A percentile compares a stretch with the other conserved stretches of the same genome.
Conservation (phyloP, 768 basidiomycete genomes). For the Boletus subparvulus region DNA sequence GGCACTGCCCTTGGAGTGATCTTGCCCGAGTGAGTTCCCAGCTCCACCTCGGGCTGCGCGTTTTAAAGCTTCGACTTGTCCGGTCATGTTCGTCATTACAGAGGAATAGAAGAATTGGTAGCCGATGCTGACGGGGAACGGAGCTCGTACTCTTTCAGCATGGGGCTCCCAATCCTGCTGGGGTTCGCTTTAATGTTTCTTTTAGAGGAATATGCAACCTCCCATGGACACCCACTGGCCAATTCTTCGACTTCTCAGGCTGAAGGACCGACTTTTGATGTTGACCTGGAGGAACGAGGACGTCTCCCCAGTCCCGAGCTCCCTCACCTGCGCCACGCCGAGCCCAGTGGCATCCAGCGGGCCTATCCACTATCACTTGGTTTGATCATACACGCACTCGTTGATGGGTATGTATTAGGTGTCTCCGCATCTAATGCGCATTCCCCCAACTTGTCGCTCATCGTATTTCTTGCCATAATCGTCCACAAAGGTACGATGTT, state of each 20-base stretch:
- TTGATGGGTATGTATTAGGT: constrained; percentile 92
- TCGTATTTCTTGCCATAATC: constrained; percentile 89
- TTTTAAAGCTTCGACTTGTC: background rate
- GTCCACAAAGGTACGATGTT: constrained; percentile 75
- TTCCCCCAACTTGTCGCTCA: constrained; percentile 59
- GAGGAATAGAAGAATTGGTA: constrained; percentile 69
- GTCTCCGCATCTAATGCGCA: constrained; percentile 56
- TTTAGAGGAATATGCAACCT: constrained; percentile 61
- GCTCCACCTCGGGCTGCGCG: background rate
- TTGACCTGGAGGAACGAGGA: constrained; percentile 60
- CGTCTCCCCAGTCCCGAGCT: constrained; percentile 26
- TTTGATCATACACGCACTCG: constrained; percentile 81
- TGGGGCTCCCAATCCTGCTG: constrained; percentile 62
- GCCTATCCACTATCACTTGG: constrained; percentile 82
- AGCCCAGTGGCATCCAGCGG: constrained; percentile 32
- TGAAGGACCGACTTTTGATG: constrained; percentile 47
- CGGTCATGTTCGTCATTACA: constrained; percentile 27
- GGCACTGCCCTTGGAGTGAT: constrained; percentile 91
- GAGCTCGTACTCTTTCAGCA: constrained; percentile 47
- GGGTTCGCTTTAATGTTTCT: constrained; percentile 61
- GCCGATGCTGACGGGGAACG: constrained; percentile 32
- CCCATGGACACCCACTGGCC: constrained; percentile 44
- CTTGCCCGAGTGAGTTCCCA: constrained; percentile 78
- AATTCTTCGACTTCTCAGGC: constrained; percentile 13
- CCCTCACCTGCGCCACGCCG: constrained; percentile 2